A percentile compares a stretch with the other conserved stretches of the same genome.
These are phyloP conservation scores for Pleurotus tuoliensis DNA, from an alignment of 768 basidiomycete species.

Conservation along the genomic window DNA sequence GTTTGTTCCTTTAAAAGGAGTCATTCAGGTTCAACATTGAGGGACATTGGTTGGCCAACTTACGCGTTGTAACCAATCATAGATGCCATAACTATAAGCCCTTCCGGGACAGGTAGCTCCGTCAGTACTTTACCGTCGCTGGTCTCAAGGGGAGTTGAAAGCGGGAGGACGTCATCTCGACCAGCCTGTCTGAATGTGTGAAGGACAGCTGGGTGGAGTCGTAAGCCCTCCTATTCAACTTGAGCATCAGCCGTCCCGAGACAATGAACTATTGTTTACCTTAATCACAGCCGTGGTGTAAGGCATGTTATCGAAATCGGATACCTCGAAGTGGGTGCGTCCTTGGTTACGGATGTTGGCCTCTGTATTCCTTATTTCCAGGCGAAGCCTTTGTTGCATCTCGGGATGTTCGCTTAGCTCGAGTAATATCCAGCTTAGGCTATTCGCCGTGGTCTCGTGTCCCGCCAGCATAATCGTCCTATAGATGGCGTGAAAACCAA, in stretches of 20 bases:
- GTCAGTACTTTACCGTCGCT: slow-evolving; percentile 27
- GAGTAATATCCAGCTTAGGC: slow-evolving; percentile 45
- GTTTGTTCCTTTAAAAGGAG: slow-evolving; percentile 19
- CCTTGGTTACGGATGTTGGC: slow-evolving; percentile 29
- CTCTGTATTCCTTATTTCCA: slow-evolving; percentile 19
- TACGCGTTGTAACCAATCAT: slow-evolving; percentile 14
- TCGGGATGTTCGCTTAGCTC: slow-evolving; percentile 44
- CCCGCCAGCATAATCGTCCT: slow-evolving; percentile 31
- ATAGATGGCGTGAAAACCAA: neutral
- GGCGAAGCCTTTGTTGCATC: slow-evolving; percentile 25
- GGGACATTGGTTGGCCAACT: neutral
- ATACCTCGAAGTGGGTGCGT: slow-evolving; percentile 33
- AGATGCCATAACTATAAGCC: slow-evolving; percentile 37
- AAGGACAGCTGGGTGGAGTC: slow-evolving; percentile 23
- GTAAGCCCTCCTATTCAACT: slow-evolving; percentile 24
- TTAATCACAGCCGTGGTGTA: slow-evolving; percentile 44
- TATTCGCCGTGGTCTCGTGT: slow-evolving; percentile 44
- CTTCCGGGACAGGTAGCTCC: slow-evolving; percentile 37
- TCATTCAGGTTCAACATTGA: neutral
- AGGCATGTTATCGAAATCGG: slow-evolving; percentile 48
- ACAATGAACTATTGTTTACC: slow-evolving; percentile 17
- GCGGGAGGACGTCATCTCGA: slow-evolving; percentile 29
- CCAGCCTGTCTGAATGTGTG: slow-evolving; percentile 11
- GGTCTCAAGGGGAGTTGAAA: slow-evolving; percentile 37
- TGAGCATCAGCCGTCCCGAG: too few species aligned